These are phyloP conservation scores for Aspergillus diversus DNA, from an alignment of 495 filamentous ascomycete species.

Conservation along the genomic window DNA sequence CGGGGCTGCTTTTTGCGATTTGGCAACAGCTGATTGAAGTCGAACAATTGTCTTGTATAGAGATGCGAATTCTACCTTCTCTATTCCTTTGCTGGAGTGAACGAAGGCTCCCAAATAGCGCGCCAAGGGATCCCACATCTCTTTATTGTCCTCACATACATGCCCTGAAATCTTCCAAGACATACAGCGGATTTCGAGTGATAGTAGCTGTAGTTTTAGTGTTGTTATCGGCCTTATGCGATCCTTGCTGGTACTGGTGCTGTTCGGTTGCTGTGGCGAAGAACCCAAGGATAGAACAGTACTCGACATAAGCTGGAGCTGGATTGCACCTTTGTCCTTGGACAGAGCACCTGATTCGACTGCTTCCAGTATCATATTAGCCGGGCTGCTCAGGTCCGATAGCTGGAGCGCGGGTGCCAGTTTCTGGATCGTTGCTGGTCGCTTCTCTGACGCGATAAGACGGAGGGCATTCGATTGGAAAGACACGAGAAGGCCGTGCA, in stretches of 20 bases:
- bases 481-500: constrained; percentile 41
- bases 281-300: constrained; percentile 66
- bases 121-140: constrained; percentile 69
- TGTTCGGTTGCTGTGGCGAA: constrained; percentile 23
- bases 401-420: constrained; percentile 47
- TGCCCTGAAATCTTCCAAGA: constrained; percentile 79
- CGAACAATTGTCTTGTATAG: constrained; percentile 44
- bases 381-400: constrained; percentile 62
- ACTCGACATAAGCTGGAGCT: constrained; percentile 73
- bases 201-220: constrained; percentile 68
- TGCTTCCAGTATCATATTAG: constrained; percentile 60
- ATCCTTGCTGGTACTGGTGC: constrained; percentile 50
- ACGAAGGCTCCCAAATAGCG: constrained; percentile 66
- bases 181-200: constrained; percentile 63
- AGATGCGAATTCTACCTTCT: constrained; percentile 44
- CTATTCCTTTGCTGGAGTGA: constrained; percentile 51
- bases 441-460: constrained; percentile 46
- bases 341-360: constrained; percentile 48
- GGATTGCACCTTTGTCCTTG: constrained; percentile 63
- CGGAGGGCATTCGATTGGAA: constrained; percentile 55
- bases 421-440: constrained; percentile 55
- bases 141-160: constrained; percentile 65
- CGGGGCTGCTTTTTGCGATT: constrained; percentile 33
- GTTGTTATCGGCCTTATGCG: constrained; percentile 60
- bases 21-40: constrained; percentile 39